Base-by-base conservation (phyloP, 2,329 filamentous ascomycete genomes). In the Blastomyces emzantsi region DNA sequence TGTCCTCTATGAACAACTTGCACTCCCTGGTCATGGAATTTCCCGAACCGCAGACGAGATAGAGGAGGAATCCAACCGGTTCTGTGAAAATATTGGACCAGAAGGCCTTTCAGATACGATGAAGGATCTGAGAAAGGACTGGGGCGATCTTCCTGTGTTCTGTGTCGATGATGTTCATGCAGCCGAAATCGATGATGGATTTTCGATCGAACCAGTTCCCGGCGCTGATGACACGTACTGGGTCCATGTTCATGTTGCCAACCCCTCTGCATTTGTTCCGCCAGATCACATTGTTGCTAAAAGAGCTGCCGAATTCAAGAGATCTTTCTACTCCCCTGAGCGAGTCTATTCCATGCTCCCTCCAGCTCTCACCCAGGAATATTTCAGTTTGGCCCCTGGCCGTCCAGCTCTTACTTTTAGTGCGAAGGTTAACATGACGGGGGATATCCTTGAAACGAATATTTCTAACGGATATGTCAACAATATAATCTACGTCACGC, bases 161-260 rank as follows among this genome's bases (percentile, higher is more conserved):
- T 86, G 84, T 69, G 82, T 88, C 55, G 85, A 88, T 66, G 76
- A 77, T 66, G 73, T 73, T 2, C 74, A 72, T 9, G 82, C 85
- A 2, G 75, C 80, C 45, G 84, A 87, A 67, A 85, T 87, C 64
- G 85, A 88, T 65, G 85, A 88, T 67, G 85, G 83, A 2, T 74
- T 87, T 5, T 87, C 85, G 0, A 69, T 87, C 19, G 82, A 86
- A 69, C 73, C 72, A 25, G 72, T 83, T 41, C 70, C 75, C 9
- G 80, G 74, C 6, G 74, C 74, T 1, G 69, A 75, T 1, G 73
- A 77, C 30, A 74, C 79, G 25, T 81, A 79, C 66, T 88, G 85
- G 85, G 71, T 87, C 15, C 85, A 84, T 68, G 74, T 86, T 7
- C 85, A 88, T 71, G 78, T 87, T 60, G 85, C 85, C 0, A 87